Evolutionary conservation across 805 yeast genomes (phyloP), one percentile per base, ranked within the genome.

Genomic region (Saccharomycopsis fermentans): DNA sequence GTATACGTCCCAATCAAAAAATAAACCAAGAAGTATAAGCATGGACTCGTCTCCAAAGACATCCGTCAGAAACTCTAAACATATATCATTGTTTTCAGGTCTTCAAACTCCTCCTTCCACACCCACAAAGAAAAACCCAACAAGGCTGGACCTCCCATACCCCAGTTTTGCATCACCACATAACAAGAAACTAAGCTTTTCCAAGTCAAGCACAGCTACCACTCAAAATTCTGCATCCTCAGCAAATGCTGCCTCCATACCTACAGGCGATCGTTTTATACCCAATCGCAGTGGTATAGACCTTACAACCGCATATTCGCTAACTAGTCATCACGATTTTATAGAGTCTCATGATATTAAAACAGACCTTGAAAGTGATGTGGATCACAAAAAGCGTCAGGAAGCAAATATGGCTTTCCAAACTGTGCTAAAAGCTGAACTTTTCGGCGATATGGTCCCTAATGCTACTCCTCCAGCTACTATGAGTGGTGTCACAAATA

Each of bases 391-490:
- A 63, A 77, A 82, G 63, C 89, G 84, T 66, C 86, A 84, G 64
- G 96, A 88, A 66, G 96, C 97, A 4, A 88, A 88, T 68, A 75
- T 86, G 63, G 88, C 96, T 0, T 94, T 91, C 70, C 84, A 91
- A 58, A 83, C 92, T 0, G 87, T 94, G 1, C 73, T 94, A 54
- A 86, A 87, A 65, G 87, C 95, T 36, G 99, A 94, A 69, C 73
- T 94, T 37, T 94, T 94, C 74, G 98, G 97, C 16, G 94, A 86
- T 67, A 81, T 87, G 61, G 81, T 89, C 3, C 89, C 91, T 58
- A 58, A 68, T 17, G 63, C 66, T 6, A 67, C 68, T 2, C 66
- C 67, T 14, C 73, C 71, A 26, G 4, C 58, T 24, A 54, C 43
- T 27, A 54, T 59, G 21, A 52, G 48, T 47, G 43, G 35, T 53